A percentile compares a stretch with the other conserved stretches of the same genome.
Conservation (phyloP, 73 alveolate genomes). For the Durusdinium trenchii region DNA sequence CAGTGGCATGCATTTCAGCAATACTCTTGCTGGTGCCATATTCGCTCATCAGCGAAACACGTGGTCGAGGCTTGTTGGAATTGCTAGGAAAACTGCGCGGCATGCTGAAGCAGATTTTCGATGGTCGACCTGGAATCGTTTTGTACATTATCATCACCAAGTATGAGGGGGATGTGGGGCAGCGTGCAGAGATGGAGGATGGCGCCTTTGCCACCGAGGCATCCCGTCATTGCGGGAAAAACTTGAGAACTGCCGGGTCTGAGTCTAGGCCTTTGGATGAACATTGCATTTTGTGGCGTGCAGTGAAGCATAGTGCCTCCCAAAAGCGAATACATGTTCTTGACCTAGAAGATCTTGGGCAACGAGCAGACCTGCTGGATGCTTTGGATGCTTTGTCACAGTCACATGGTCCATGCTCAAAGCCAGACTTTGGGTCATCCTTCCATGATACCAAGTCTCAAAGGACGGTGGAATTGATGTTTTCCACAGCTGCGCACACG, state of each 20-base stretch:
- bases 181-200: neutral
- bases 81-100: neutral
- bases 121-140: neutral
- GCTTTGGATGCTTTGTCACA: neutral
- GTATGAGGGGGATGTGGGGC: neutral
- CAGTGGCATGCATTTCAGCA: neutral
- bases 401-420: neutral
- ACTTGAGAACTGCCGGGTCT: neutral
- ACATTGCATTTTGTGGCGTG: neutral
- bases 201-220: constrained; percentile 20
- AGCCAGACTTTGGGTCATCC: neutral
- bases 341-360: neutral
- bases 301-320: neutral
- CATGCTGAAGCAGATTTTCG: neutral
- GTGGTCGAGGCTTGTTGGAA: neutral
- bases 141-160: constrained; percentile 25
- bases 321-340: constrained; percentile 5
- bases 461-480: neutral
- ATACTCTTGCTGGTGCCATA: neutral
- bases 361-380: neutral
- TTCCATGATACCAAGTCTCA: constrained; percentile 7
- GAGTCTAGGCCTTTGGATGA: neutral
- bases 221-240: neutral
- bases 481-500: neutral
- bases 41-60: neutral